A percentile compares a stretch with the other conserved stretches of the same genome.
These are phyloP conservation scores for Cadophora gregata DNA, from an alignment of 2,329 filamentous ascomycete species.

Conservation along the genomic window DNA sequence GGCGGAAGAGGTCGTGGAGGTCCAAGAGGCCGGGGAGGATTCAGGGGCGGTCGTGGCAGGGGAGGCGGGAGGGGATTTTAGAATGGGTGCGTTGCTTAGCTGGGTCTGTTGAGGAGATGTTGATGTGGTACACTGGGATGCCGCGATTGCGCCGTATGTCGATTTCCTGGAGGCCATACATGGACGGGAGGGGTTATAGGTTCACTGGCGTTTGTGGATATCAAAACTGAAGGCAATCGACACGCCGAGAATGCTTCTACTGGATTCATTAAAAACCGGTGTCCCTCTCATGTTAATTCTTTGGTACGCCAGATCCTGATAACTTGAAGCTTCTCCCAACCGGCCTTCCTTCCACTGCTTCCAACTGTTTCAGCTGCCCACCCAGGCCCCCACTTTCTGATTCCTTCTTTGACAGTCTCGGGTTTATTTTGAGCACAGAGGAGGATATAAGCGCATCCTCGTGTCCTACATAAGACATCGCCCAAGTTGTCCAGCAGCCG, in stretches of 20 bases:
- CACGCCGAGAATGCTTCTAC: not conserved
- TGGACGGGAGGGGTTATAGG: constrained; percentile 22
- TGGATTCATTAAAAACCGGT: not conserved
- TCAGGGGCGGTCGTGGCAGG: constrained; percentile 52
- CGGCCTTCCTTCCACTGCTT: constrained; percentile 82
- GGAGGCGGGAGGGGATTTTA: constrained; percentile 51
- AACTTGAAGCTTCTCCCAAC: constrained; percentile 94
- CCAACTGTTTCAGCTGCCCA: constrained; percentile 84
- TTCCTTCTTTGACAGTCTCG: constrained; percentile 68
- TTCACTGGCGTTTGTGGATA: constrained; percentile 35
- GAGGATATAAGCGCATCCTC: constrained; percentile 87
- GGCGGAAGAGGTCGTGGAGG: constrained; percentile 54
- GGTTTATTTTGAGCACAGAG: constrained; percentile 92
- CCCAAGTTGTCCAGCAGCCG: constrained; percentile 76
- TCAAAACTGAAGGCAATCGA: constrained; percentile 25
- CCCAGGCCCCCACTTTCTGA: constrained; percentile 59
- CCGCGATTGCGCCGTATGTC: not conserved
- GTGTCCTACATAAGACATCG: constrained; percentile 59
- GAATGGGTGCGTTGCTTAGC: not conserved
- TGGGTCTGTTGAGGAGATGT: constrained; percentile 8
- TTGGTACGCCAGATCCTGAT: constrained; percentile 76
- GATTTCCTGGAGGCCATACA: constrained; percentile 9
- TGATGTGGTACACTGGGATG: not conserved
- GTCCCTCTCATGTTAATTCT: not conserved
- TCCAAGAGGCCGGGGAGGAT: constrained; percentile 54